Evolutionary conservation across 768 basidiomycete species (phyloP).

Genomic region (Megacollybia marginata): DNA sequence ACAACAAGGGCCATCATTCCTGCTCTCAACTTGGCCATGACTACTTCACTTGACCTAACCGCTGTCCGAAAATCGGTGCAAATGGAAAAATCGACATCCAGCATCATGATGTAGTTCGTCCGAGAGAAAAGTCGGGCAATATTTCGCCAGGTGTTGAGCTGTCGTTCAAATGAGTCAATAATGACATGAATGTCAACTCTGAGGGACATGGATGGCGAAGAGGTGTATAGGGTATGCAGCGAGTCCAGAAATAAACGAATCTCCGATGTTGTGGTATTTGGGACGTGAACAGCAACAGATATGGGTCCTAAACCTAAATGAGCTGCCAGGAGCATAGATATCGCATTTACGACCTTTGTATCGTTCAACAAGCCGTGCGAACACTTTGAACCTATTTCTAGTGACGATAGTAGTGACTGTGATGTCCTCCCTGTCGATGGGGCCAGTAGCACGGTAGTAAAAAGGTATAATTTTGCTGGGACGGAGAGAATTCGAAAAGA

Average conservation of each 20-base stretch:
- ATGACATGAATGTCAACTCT: conserved; percentile 85
- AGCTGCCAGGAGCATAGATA: neutral
- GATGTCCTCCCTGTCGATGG: conserved; percentile 57
- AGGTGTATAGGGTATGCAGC: conserved; percentile 59
- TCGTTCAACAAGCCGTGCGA: conserved; percentile 63
- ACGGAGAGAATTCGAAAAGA: conserved; percentile 60
- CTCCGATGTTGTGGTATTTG: conserved; percentile 38
- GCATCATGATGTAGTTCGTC: conserved; percentile 83
- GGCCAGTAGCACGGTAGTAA: conserved; percentile 62
- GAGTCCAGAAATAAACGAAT: conserved; percentile 44
- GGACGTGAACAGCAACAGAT: conserved; percentile 76
- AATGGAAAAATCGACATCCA: conserved; percentile 82
- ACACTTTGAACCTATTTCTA: conserved; percentile 66
- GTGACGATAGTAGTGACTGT: conserved; percentile 85
- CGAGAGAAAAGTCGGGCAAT: conserved; percentile 77
- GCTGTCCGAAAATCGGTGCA: conserved; percentile 73
- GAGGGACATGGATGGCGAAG: conserved; percentile 54
- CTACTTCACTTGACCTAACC: conserved; percentile 36
- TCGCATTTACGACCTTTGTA: conserved; percentile 50
- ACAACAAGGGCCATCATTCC: conserved; percentile 71
- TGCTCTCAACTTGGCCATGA: conserved; percentile 40
- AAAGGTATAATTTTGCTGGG: conserved; percentile 76
- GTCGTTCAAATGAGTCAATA: conserved; percentile 71
- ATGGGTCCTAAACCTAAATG: conserved; percentile 57
- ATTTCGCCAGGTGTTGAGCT: conserved; percentile 90